Evolutionary conservation across 1,139 yeast genomes (phyloP).

Genomic region (Blastobotrys illinoisensis): DNA sequence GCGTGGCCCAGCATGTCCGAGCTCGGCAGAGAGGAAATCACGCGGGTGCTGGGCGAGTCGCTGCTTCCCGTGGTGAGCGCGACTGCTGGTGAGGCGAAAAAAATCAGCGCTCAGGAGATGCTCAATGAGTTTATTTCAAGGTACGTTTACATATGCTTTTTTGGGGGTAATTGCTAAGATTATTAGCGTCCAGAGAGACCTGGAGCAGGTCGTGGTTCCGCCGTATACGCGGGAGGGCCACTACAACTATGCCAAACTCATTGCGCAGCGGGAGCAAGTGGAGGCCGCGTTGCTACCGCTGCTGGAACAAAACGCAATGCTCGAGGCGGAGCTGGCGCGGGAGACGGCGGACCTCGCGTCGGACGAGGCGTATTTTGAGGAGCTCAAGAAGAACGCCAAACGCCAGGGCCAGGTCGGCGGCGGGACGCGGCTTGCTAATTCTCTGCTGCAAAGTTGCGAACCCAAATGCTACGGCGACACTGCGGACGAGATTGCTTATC

Average conservation of each 20-base stretch:
- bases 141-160: too few relatives aligned
- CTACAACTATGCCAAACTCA: slow-evolving; percentile 17
- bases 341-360: slow-evolving; percentile 15
- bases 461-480: neutral
- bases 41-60: slow-evolving; percentile 15
- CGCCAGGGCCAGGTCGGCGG: neutral
- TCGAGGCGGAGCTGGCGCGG: slow-evolving; percentile 21
- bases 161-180: too few relatives aligned
- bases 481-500: neutral
- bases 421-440: neutral
- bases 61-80: slow-evolving; percentile 17
- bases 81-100: slow-evolving; percentile 16
- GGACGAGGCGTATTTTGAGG: slow-evolving; percentile 13
- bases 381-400: slow-evolving; percentile 11
- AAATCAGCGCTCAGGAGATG: slow-evolving; percentile 15
- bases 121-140: slow-evolving; percentile 7
- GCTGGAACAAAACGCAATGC: slow-evolving; percentile 21
- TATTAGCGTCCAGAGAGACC: slow-evolving; percentile 8
- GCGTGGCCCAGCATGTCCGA: slow-evolving; percentile 21
- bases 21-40: slow-evolving; percentile 16
- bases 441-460: neutral
- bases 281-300: slow-evolving; percentile 22
- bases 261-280: slow-evolving; percentile 17
- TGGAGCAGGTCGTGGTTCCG: slow-evolving; percentile 20
- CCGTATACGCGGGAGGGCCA: slow-evolving; percentile 19